Conservation (phyloP, 1,284 basidiomycete genomes). For the Entoloma clypeatum region DNA sequence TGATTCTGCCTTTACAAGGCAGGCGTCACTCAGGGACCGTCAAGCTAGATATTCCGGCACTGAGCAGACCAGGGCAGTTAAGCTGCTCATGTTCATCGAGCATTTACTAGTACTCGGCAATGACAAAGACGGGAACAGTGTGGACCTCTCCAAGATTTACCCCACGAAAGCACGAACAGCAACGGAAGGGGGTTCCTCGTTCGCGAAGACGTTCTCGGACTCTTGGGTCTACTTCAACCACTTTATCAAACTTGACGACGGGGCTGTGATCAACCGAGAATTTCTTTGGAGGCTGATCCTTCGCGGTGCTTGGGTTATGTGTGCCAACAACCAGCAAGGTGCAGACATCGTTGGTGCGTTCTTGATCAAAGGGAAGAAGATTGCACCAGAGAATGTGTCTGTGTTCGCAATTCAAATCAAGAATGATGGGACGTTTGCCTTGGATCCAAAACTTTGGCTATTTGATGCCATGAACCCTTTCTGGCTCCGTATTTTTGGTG, state of each 20-base stretch:
- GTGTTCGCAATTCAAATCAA: conserved; percentile 26
- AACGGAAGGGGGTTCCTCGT: neutral
- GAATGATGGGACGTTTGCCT: conserved; percentile 18
- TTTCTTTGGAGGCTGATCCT: conserved; percentile 20
- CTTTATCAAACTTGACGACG: conserved; percentile 23
- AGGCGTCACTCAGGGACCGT: no score
- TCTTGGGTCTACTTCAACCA: conserved; percentile 27
- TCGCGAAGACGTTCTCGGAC: neutral
- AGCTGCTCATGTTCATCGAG: no score
- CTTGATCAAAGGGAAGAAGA: conserved; percentile 13
- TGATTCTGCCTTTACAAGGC: no score
- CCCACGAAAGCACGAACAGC: no score
- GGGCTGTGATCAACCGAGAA: conserved; percentile 15
- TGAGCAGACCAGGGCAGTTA: no score
- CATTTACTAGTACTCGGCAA: no score
- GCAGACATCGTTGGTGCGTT: conserved; percentile 26
- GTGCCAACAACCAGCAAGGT: conserved; percentile 19
- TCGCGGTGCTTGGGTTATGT: conserved; percentile 26
- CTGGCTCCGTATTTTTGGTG: conserved; percentile 14
- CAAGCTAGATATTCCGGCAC: no score
- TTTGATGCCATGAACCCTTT: conserved; percentile 22
- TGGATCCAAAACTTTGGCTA: conserved; percentile 5
- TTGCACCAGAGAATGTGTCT: conserved; percentile 15
- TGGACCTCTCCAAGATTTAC: no score
- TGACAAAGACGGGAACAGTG: no score